Percentiles rank a stretch among this genome's conserved stretches.
Conservation (phyloP, 176 grass and related monocot species). For the bread wheat (Triticum aestivum) region DNA sequence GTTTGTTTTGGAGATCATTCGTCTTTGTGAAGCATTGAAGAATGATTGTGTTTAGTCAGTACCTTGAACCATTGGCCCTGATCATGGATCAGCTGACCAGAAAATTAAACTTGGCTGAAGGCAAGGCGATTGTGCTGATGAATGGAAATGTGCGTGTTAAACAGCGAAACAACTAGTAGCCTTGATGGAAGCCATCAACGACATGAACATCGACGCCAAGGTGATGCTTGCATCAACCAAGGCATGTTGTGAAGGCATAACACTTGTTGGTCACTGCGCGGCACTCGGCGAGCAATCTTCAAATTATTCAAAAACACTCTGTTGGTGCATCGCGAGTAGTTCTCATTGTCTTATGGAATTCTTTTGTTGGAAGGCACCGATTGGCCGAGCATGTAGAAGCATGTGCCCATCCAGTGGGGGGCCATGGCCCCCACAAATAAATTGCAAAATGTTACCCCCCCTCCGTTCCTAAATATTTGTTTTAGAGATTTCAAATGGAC, state of each 20-base stretch:
- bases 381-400: slow-evolving; percentile 58
- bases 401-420: too few relatives aligned
- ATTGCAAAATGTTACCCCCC: too few relatives aligned
- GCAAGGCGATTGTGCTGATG: slow-evolving; percentile 26
- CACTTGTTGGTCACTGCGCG: slow-evolving; percentile 28
- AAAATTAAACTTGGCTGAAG: too few relatives aligned
- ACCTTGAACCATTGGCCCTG: slow-evolving; percentile 50
- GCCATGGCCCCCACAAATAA: too few relatives aligned
- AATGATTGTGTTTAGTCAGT: slow-evolving; percentile 53
- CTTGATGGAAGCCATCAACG: slow-evolving; percentile 48
- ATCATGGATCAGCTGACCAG: slow-evolving; percentile 56
- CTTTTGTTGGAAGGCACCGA: slow-evolving; percentile 58
- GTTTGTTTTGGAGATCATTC: slow-evolving; percentile 61
- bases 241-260: slow-evolving; percentile 41
- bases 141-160: slow-evolving; percentile 35
- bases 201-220: slow-evolving; percentile 32
- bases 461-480: too few relatives aligned
- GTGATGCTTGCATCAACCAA: slow-evolving; percentile 65
- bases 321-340: slow-evolving; percentile 59
- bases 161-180: slow-evolving; percentile 15
- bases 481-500: too few relatives aligned
- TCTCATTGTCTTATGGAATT: slow-evolving; percentile 83
- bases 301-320: too few relatives aligned
- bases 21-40: slow-evolving; percentile 34
- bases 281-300: too few relatives aligned